Percentiles rank a stretch among this genome's conserved stretches.
Conservation (phyloP, 225 moss, liverwort and hornwort genomes). For the Marchantia paleacea region DNA sequence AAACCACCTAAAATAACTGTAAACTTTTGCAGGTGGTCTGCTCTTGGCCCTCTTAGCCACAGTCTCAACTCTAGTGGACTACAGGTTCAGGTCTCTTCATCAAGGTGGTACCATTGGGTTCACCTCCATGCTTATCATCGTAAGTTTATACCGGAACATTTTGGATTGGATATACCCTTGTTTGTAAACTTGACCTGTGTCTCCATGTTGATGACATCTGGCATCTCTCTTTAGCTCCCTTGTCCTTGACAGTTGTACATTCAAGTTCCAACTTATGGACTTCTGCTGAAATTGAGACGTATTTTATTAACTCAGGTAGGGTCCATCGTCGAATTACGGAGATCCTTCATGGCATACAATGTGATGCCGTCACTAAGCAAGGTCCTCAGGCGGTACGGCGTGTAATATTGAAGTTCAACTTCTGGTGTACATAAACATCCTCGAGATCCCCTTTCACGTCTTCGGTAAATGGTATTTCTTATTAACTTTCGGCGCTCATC, state of each 20-base stretch:
- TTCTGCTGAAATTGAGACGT: too few relatives aligned
- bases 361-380: constrained; percentile 98
- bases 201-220: too few relatives aligned
- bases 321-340: constrained; percentile 92
- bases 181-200: too few relatives aligned
- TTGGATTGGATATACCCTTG: too few relatives aligned
- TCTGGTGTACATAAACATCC: not conserved
- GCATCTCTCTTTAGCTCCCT: too few relatives aligned
- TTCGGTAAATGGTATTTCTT: not conserved
- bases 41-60: constrained; percentile 90
- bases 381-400: constrained; percentile 83
- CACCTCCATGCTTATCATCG: constrained; percentile 99
- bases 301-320: constrained; percentile 54
- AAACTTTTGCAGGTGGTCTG: constrained; percentile 60
- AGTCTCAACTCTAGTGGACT: constrained; percentile 91
- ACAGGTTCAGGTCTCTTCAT: constrained; percentile 85
- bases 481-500: not conserved
- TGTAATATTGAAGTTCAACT: constrained; percentile 27
- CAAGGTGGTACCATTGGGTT: constrained; percentile 97
- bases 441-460: not conserved
- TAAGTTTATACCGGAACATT: constrained; percentile 26
- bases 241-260: too few relatives aligned
- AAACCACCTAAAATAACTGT: not conserved
- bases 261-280: too few relatives aligned
- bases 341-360: constrained; percentile 95